Base-by-base conservation (phyloP, 257 asterid species). In the Solanum etuberosum region DNA sequence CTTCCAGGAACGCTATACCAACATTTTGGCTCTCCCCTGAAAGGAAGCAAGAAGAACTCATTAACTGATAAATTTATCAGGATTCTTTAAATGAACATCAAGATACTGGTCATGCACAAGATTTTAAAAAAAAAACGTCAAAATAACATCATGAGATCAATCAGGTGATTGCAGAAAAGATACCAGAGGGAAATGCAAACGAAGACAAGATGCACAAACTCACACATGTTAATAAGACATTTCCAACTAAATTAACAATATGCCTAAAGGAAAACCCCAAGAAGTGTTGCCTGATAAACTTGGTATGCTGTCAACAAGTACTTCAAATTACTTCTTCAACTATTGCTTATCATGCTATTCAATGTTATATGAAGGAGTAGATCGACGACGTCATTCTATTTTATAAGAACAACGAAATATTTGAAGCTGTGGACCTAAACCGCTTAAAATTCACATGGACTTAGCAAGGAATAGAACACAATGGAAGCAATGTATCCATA, bases 1-100 rank as follows among this genome's bases (percentile, higher is more conserved):
- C 90, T 90, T 83, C 98, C 99, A 25, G 99, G 99, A 86, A 96
- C 98, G 85, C 99, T 96, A 90, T 96, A 96, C 99, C 99, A 96
- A 88, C 98, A 94, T 90, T 96, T 96, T 85, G 99, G 98, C 92
- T 96, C 98, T 85, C 98, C 99, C 99, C 98, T 96, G 92, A 88
- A 92, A 92, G 84, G 31, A 81, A 29, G 68, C 43, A 81, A 48
- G 68, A 48, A 81, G 68, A 81, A 81, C 68, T 81, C 65, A 81
- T 48, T 46, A 81, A 81, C 68, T 29, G 42, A 29, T 46, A 81
- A 77, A 80, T 80, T 27, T 16, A 80, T 78, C 65, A 78, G 15
- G 40, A 43, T 1, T 78, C 84, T n/a, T 23, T 43, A 32, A 15
- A 27, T 78, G 84, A 43, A 8, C 31, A 78, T 43, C 83, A 14